These are phyloP conservation scores for Phyllosticta citriasiana DNA, from an alignment of 2,329 filamentous ascomycete genomes.

Conservation along the genomic window DNA sequence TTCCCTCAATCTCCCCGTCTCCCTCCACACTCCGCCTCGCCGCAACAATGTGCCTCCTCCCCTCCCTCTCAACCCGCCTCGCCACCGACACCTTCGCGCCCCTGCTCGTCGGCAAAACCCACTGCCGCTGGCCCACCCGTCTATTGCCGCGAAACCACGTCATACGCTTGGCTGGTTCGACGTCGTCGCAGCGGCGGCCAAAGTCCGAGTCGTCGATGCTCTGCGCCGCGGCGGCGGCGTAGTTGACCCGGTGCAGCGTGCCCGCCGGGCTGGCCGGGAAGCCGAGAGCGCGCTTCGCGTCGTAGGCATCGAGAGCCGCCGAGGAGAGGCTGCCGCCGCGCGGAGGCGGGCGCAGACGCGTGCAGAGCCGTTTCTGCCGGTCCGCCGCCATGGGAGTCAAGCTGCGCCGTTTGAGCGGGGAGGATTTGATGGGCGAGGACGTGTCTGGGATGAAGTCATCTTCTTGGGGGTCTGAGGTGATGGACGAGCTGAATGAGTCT, in stretches of 20 bases:
- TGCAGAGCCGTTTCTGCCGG: neutral
- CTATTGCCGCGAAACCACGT: neutral
- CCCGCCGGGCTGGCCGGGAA: neutral
- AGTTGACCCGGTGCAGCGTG: neutral
- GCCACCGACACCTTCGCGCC: neutral
- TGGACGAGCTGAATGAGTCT: neutral
- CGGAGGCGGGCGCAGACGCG: neutral
- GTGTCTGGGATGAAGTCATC: neutral
- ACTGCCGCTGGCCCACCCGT: neutral
- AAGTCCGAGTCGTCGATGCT: neutral
- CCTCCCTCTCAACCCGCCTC: neutral
- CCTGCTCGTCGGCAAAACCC: neutral
- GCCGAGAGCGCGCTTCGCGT: neutral
- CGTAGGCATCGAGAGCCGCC: neutral
- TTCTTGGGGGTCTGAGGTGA: neutral
- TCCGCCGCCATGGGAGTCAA: neutral
- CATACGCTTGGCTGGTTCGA: neutral
- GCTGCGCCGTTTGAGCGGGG: neutral
- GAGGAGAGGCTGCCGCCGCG: neutral
- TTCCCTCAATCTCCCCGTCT: neutral
- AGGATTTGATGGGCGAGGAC: neutral
- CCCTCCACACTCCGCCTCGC: neutral
- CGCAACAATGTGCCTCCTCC: neutral
- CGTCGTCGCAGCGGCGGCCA: neutral
- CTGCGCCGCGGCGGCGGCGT: neutral